phyloP scores from a whole-genome alignment of 75 land plant species.

The Ceratopteris richardii region DNA sequence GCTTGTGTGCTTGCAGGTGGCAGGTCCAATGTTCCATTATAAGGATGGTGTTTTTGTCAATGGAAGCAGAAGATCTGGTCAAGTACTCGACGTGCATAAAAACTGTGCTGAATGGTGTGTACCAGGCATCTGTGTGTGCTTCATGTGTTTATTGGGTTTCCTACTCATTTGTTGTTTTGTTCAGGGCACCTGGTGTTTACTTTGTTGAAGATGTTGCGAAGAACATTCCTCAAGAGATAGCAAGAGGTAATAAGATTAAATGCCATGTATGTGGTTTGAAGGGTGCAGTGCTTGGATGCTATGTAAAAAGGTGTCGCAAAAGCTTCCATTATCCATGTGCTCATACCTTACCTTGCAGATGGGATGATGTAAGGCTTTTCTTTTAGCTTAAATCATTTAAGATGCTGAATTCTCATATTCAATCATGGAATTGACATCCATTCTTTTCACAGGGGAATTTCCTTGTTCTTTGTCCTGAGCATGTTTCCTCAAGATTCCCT shows the following conservation, averaged over 20 bases:
- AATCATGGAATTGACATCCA: too few species aligned
- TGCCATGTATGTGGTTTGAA: slow-evolving; percentile 62
- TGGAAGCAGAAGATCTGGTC: slow-evolving; percentile 12
- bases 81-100: not conserved
- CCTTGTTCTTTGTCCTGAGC: slow-evolving; percentile 18
- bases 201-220: slow-evolving; percentile 43
- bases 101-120: slow-evolving; percentile 5
- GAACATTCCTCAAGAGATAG: slow-evolving; percentile 58
- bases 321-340: slow-evolving; percentile 91
- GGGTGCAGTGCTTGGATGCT: slow-evolving; percentile 93
- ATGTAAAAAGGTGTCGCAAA: slow-evolving; percentile 44
- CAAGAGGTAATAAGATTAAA: slow-evolving; percentile 59
- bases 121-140: not conserved
- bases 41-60: slow-evolving; percentile 30
- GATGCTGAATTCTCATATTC: not conserved
- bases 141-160: too few species aligned
- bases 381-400: not conserved
- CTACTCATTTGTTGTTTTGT: not conserved
- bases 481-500: slow-evolving; percentile 9
- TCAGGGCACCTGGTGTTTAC: slow-evolving; percentile 83
- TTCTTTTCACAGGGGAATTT: slow-evolving; percentile 17
- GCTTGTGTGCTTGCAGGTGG: slow-evolving; percentile 20
- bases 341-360: slow-evolving; percentile 38
- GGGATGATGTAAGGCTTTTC: slow-evolving; percentile 50
- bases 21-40: slow-evolving; percentile 67